These are phyloP conservation scores for Papiliotrema terrestris DNA, from an alignment of 1,284 basidiomycete species.

Conservation along the genomic window DNA sequence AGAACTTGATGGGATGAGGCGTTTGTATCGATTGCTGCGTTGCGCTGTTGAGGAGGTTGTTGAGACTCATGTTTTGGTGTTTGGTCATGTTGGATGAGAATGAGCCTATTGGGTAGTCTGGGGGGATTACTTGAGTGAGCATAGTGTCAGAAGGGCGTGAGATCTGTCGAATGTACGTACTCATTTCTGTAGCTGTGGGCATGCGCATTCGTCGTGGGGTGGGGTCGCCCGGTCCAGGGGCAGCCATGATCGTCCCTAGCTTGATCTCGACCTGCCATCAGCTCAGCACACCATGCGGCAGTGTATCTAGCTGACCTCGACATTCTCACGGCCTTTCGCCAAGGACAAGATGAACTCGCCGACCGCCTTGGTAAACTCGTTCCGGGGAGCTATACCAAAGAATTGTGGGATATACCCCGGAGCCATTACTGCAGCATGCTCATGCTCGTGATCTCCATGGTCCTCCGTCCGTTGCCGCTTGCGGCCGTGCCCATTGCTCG, in stretches of 20 bases:
- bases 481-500: not conserved
- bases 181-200: constrained; percentile 81
- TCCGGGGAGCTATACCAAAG: constrained; percentile 85
- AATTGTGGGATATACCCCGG: constrained; percentile 69
- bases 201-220: constrained; percentile 53
- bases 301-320: constrained; percentile 51
- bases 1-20: constrained; percentile 65
- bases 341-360: constrained; percentile 73
- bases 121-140: constrained; percentile 56
- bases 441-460: not conserved
- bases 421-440: not conserved
- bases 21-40: constrained; percentile 51
- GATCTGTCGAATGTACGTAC: constrained; percentile 55
- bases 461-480: not conserved
- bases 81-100: constrained; percentile 93
- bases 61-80: constrained; percentile 79
- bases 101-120: constrained; percentile 51
- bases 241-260: constrained; percentile 74
- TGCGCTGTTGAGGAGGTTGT: constrained; percentile 73
- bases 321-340: constrained; percentile 45
- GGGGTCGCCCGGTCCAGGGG: constrained; percentile 3
- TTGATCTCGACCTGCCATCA: constrained; percentile 82
- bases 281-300: not conserved
- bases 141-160: constrained; percentile 24
- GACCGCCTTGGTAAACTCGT: constrained; percentile 88